These are phyloP conservation scores for Arabidopsis thaliana DNA, from an alignment of 345 rosid genomes.

Conservation along the genomic window DNA sequence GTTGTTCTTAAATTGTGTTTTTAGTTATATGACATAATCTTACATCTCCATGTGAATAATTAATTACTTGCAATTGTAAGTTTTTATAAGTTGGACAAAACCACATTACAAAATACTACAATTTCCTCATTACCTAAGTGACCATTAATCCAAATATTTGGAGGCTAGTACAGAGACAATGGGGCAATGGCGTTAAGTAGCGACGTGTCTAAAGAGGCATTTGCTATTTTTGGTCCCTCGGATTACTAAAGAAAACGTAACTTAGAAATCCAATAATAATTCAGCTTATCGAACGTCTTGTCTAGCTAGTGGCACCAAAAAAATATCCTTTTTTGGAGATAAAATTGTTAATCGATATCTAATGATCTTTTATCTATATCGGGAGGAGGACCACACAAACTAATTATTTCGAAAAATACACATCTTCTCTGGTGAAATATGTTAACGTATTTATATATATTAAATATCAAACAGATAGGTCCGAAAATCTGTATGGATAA, in stretches of 20 bases:
- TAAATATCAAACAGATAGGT: slow-evolving; percentile 21
- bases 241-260: slow-evolving; percentile 30
- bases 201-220: slow-evolving; percentile 21
- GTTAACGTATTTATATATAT: neutral
- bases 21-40: neutral
- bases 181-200: neutral
- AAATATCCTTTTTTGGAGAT: slow-evolving; percentile 8
- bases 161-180: neutral
- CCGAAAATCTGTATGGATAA: neutral
- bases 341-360: slow-evolving; percentile 22
- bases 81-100: neutral
- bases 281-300: slow-evolving; percentile 37
- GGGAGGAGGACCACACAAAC: slow-evolving; percentile 29
- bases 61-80: neutral
- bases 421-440: slow-evolving; percentile 9
- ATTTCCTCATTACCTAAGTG: neutral
- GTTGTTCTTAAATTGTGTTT: neutral
- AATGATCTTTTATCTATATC: slow-evolving; percentile 11
- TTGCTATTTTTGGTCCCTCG: slow-evolving; percentile 13
- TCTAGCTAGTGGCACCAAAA: slow-evolving; percentile 38
- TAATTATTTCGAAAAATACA: slow-evolving; percentile 13
- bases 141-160: slow-evolving; percentile 5
- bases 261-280: slow-evolving; percentile 25
- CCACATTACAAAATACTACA: neutral
- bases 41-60: neutral